Evolutionary conservation across 371 early-diverging fungal genomes (phyloP), one percentile per base, ranked within the genome.

Genomic region (Phascolomyces articulosus): DNA sequence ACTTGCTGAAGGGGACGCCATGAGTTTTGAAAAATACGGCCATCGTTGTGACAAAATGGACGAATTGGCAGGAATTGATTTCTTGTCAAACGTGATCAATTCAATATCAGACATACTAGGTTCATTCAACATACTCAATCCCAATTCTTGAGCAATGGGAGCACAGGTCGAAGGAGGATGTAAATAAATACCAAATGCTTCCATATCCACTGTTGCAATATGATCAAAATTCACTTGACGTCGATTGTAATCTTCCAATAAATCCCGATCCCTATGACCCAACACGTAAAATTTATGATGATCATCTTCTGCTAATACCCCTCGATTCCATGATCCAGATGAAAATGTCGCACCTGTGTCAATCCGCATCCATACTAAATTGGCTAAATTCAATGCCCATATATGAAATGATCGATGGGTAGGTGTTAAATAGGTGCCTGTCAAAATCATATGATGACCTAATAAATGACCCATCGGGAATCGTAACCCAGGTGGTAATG

Each of bases 271-370:
- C 28, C 83, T 86, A 66, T 93, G 82, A 10, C 94, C 93, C 70
- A 93, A 85, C 18, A 93, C 84, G 18, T 88, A 75, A 60, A 88
- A 86, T 21, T 83, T 83, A 51, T 90, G 87, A 10, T 44, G 15
- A 0, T 44, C 6, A n/a, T 44, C 44, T 1, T 16, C 16, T 18
- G 44, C 81, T 6, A 93, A 67, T 0, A 91, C 69, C 10, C 90
- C 90, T 41, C 90, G 81, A 73, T 91, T 93, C 94, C 94, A 93
- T 31, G 91, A 91, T 6, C 92, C 92, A 4, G 84, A 74, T 21
- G 81, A 68, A 53, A 91, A 84, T 26, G 83, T 78, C 0, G 87
- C 75, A 1, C 91, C 92, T 21, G 90, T 88, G 54, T 85, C 84
- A 60, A 93, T 83, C 4, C 88, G 85, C 26, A 78, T 75, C 94